A percentile compares a stretch with the other conserved stretches of the same genome.
phyloP scores from a whole-genome alignment of 805 yeast species.

The Sugiyamaella valdiviana region DNA sequence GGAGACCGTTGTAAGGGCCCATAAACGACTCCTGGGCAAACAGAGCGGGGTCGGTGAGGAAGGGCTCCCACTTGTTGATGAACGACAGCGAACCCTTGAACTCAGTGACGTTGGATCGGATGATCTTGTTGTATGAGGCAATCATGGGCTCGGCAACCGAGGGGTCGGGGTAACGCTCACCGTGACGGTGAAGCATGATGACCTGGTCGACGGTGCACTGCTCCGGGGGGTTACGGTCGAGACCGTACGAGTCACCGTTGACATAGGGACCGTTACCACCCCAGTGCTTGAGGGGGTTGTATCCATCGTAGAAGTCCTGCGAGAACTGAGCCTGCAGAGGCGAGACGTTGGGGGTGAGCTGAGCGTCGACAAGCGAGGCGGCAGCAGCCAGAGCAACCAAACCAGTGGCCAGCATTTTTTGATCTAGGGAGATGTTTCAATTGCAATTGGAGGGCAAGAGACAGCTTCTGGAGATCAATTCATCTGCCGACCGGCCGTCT shows the following conservation, averaged over 20 bases:
- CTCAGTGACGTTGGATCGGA: slow-evolving; percentile 2
- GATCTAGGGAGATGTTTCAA: no score
- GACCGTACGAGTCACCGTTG: slow-evolving; percentile 47
- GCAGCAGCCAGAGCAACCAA: slow-evolving; percentile 3
- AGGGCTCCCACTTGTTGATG: slow-evolving; percentile 43
- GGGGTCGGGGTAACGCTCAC: slow-evolving; percentile 48
- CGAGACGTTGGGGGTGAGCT: neutral
- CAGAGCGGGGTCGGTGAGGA: slow-evolving; percentile 32
- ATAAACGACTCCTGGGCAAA: slow-evolving; percentile 49
- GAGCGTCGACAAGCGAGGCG: slow-evolving; percentile 6
- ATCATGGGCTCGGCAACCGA: slow-evolving; percentile 9
- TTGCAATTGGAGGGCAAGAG: no score
- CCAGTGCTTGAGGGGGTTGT: slow-evolving; percentile 41
- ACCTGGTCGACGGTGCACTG: slow-evolving; percentile 51
- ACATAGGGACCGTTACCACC: slow-evolving; percentile 53
- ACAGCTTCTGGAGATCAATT: no score
- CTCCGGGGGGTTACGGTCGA: slow-evolving; percentile 45
- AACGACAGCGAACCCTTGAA: slow-evolving; percentile 41
- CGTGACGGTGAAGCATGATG: slow-evolving; percentile 48
- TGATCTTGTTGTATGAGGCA: slow-evolving; percentile 16
- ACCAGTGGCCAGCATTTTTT: slow-evolving; percentile 1
- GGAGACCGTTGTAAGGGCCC: slow-evolving; percentile 48
- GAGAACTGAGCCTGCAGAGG: slow-evolving; percentile 11
- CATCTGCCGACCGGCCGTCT: no score
- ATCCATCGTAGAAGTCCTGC: slow-evolving; percentile 36